These are phyloP conservation scores for Leonotis leonurus DNA, from an alignment of 257 asterid species.

Conservation along the genomic window DNA sequence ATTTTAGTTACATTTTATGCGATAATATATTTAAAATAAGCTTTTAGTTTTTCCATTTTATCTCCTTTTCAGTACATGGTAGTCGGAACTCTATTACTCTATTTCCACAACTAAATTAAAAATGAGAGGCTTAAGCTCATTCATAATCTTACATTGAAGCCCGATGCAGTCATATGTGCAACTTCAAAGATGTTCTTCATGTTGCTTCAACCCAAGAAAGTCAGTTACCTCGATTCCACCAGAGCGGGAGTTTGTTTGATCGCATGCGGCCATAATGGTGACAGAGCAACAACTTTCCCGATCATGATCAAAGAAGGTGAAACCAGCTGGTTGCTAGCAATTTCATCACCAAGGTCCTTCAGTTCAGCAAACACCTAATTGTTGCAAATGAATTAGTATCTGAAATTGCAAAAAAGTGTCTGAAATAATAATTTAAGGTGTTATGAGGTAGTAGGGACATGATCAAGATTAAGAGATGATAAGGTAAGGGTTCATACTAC, in stretches of 20 bases:
- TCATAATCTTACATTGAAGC: no score
- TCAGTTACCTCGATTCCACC: slow-evolving; percentile 32
- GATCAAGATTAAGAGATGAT: neutral
- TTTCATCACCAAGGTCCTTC: slow-evolving; percentile 58
- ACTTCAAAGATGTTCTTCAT: no score
- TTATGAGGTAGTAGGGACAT: neutral
- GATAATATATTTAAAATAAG: neutral
- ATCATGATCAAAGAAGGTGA: slow-evolving; percentile 78
- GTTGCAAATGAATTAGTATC: slow-evolving; percentile 1
- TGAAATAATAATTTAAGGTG: neutral
- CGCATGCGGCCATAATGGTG: slow-evolving; percentile 67
- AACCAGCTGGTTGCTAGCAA: slow-evolving; percentile 44
- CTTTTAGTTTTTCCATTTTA: no score
- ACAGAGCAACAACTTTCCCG: slow-evolving; percentile 77
- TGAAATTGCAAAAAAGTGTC: no score
- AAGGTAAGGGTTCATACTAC: slow-evolving; percentile 21
- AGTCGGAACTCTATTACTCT: neutral
- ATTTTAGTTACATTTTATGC: neutral
- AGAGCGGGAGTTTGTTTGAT: slow-evolving; percentile 26
- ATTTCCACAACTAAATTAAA: neutral
- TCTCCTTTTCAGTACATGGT: neutral
- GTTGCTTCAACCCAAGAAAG: no score
- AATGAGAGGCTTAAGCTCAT: no score
- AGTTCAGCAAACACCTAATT: slow-evolving; percentile 68
- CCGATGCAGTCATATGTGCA: no score